Conservation (phyloP, 805 yeast genomes). For the Metschnikowia peoriensis region DNA sequence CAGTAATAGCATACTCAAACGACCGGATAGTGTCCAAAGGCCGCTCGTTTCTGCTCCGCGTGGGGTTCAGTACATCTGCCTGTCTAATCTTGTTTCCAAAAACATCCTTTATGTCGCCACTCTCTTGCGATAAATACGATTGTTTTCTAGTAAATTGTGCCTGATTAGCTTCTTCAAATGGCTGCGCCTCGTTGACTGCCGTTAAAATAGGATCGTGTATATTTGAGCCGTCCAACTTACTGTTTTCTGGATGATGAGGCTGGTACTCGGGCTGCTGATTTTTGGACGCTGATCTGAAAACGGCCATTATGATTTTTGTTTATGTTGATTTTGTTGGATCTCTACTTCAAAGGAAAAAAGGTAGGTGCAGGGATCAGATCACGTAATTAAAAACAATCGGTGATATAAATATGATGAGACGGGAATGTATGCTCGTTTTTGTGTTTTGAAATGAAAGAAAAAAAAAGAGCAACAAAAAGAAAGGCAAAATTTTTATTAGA, state of each 20-base stretch:
- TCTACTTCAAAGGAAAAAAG: background rate
- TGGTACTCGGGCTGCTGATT: constrained; percentile 21
- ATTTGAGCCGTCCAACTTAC: constrained; percentile 10
- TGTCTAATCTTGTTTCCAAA: constrained; percentile 78
- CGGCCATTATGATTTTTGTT: constrained; percentile 12
- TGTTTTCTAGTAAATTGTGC: constrained; percentile 43
- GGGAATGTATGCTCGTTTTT: background rate
- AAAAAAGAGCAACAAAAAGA: background rate
- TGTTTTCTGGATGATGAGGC: constrained; percentile 52
- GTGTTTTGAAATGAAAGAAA: background rate
- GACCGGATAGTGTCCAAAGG: constrained; percentile 94
- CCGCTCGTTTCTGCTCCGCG: constrained; percentile 90
- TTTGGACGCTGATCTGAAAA: constrained; percentile 22
- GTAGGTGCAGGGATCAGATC: background rate
- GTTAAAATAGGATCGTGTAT: constrained; percentile 82
- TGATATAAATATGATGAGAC: background rate
- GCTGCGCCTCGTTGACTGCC: constrained; percentile 95
- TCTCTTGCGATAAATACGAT: constrained; percentile 45
- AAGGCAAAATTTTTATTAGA: background rate
- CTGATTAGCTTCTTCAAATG: constrained; percentile 65
- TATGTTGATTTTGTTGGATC: background rate
- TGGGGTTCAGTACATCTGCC: constrained; percentile 90
- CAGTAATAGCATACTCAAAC: constrained; percentile 92
- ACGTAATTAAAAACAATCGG: background rate
- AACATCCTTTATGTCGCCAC: constrained; percentile 66